A percentile compares a stretch with the other conserved stretches of the same genome.
Conservation (phyloP, 768 basidiomycete species). For the Polyporus arcularius region DNA sequence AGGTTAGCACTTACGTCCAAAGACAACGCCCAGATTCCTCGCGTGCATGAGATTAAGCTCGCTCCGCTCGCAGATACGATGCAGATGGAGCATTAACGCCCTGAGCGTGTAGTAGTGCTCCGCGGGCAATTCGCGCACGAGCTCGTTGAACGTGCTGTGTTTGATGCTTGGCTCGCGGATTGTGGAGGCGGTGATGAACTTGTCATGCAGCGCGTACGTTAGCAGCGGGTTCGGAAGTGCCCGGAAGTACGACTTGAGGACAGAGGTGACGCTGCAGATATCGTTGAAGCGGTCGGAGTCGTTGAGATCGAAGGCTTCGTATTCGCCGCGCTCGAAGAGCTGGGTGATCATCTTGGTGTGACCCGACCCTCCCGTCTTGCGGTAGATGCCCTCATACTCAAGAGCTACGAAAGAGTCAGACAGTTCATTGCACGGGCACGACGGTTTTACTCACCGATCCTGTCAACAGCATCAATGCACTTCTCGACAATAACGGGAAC, state of each 20-base stretch:
- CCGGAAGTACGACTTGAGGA: constrained; percentile 95
- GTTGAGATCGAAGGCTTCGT: constrained; percentile 81
- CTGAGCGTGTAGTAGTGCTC: constrained; percentile 89
- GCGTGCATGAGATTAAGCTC: constrained; percentile 91
- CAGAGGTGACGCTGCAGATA: constrained; percentile 94
- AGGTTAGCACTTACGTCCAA: constrained; percentile 78
- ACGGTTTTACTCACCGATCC: constrained; percentile 60
- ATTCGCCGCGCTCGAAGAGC: constrained; percentile 92
- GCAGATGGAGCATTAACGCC: constrained; percentile 82
- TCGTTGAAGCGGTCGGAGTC: constrained; percentile 94
- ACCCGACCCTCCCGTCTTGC: constrained; percentile 92
- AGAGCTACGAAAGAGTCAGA: constrained; percentile 52
- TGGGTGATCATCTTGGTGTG: constrained; percentile 94
- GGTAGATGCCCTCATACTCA: constrained; percentile 97
- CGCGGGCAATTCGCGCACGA: constrained; percentile 76
- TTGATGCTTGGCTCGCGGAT: constrained; percentile 65
- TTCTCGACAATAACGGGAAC: constrained; percentile 93
- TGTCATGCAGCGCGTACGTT: constrained; percentile 89
- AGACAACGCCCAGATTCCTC: constrained; percentile 94
- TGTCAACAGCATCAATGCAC: constrained; percentile 93
- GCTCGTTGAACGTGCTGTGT: constrained; percentile 58
- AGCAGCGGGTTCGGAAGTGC: constrained; percentile 88
- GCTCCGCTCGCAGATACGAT: constrained; percentile 68
- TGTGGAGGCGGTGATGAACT: constrained; percentile 77
- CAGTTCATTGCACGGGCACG: neutral